A percentile compares a stretch with the other conserved stretches of the same genome.
Evolutionary conservation across 345 rosid genomes (phyloP).

Genomic region (Salix suchowensis): DNA sequence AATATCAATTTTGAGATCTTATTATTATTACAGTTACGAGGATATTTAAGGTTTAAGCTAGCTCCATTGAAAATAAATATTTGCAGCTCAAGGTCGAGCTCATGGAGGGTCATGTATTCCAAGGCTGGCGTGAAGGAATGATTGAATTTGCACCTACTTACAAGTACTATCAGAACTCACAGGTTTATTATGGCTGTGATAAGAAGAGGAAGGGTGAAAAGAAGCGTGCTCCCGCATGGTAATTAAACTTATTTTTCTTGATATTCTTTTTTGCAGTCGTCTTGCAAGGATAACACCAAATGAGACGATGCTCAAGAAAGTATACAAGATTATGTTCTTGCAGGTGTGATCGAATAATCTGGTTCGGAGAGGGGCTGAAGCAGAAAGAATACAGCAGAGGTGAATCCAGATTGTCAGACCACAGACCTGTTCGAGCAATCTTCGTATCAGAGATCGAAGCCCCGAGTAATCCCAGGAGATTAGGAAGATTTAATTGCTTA

Average conservation of each 20-base stretch:
- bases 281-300: not conserved
- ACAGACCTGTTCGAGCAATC: constrained; percentile 31
- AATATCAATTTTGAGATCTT: not conserved
- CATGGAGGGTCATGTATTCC: constrained; percentile 64
- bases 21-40: not conserved
- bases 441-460: constrained; percentile 18
- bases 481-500: not conserved
- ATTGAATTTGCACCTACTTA: constrained; percentile 89
- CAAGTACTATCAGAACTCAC: constrained; percentile 68
- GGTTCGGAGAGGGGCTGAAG: constrained; percentile 32
- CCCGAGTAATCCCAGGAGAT: not conserved
- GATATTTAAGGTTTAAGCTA: not conserved
- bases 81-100: constrained; percentile 71
- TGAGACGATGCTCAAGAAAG: not conserved
- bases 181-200: constrained; percentile 56
- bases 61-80: not conserved
- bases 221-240: constrained; percentile 92
- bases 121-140: constrained; percentile 90
- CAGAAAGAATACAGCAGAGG: constrained; percentile 26
- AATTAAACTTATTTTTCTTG: constrained; percentile 3
- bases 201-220: constrained; percentile 54
- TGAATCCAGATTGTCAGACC: constrained; percentile 30
- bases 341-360: constrained; percentile 41
- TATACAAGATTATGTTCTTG: not conserved
- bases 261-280: not conserved